A percentile compares a stretch with the other conserved stretches of the same genome.
phyloP scores from a whole-genome alignment of 2,329 filamentous ascomycete species.

The Neonectria ditissima region DNA sequence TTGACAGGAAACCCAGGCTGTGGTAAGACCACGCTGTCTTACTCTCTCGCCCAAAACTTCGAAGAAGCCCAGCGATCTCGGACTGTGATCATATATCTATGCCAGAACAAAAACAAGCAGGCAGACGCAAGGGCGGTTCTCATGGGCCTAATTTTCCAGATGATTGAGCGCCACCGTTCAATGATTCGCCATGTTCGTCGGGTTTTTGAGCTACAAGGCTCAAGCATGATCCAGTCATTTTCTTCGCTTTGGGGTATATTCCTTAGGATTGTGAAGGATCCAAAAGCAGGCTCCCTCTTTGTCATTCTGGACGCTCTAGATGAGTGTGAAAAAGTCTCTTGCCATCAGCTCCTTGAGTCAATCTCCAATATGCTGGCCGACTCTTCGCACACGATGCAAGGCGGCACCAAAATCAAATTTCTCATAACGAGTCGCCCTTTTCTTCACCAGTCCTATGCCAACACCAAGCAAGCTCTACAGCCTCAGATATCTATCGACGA shows the following conservation, averaged over 20 bases:
- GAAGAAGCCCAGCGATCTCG: slow-evolving; percentile 25
- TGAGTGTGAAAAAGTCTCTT: slow-evolving; percentile 49
- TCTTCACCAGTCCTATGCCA: slow-evolving; percentile 27
- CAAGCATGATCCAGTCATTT: slow-evolving; percentile 49
- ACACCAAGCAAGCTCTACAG: slow-evolving; percentile 8
- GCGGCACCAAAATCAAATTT: slow-evolving; percentile 47
- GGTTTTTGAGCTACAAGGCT: slow-evolving; percentile 47
- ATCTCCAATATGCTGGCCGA: slow-evolving; percentile 39
- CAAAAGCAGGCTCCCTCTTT: slow-evolving; percentile 42
- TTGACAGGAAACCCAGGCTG: slow-evolving; percentile 52
- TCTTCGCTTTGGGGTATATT: slow-evolving; percentile 52
- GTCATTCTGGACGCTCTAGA: slow-evolving; percentile 55
- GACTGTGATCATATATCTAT: slow-evolving; percentile 50
- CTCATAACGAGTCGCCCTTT: slow-evolving; percentile 48
- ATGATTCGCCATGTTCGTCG: slow-evolving; percentile 49
- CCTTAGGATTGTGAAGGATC: slow-evolving; percentile 46
- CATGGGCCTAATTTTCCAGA: slow-evolving; percentile 50
- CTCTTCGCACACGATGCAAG: slow-evolving; percentile 19
- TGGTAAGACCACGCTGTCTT: slow-evolving; percentile 53
- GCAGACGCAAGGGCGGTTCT: slow-evolving; percentile 52
- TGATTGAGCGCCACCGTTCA: slow-evolving; percentile 47
- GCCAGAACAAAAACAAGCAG: slow-evolving; percentile 50
- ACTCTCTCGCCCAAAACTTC: slow-evolving; percentile 49
- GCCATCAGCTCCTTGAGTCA: slow-evolving; percentile 41
- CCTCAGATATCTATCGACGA: slow-evolving; percentile 41